Evolutionary conservation across 2,329 filamentous ascomycete species (phyloP).

Genomic region (Venturiaceae sp.): DNA sequence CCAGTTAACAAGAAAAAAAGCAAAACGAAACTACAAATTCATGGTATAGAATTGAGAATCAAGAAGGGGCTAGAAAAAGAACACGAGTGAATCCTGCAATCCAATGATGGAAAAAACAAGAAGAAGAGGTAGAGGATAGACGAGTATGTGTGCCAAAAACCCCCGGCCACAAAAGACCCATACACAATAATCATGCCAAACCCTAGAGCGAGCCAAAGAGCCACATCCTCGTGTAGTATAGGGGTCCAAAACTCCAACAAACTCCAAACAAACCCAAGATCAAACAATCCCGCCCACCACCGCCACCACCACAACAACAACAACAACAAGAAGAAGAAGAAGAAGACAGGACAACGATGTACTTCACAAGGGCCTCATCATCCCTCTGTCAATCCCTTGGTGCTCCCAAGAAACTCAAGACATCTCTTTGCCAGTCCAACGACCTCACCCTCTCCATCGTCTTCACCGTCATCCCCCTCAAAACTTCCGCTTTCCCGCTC

Average conservation of each 20-base stretch:
- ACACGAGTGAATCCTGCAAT: background rate
- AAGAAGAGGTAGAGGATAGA: background rate
- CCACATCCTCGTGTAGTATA: background rate
- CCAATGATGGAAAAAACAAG: background rate
- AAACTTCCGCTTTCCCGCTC: constrained; percentile 63
- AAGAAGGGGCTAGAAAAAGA: too few species aligned
- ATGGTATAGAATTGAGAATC: too few species aligned
- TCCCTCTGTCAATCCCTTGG: background rate
- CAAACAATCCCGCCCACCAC: background rate
- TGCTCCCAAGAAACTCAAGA: constrained; percentile 61
- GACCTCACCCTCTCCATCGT: constrained; percentile 55
- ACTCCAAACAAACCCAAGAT: background rate
- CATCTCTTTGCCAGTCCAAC: constrained; percentile 85
- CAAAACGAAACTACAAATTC: too few species aligned
- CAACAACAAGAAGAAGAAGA: too few species aligned
- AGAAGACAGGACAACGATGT: background rate
- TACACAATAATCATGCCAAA: background rate
- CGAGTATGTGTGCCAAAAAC: background rate
- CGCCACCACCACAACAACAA: background rate
- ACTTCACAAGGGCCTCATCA: background rate
- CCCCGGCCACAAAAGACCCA: background rate
- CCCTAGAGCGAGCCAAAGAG: background rate
- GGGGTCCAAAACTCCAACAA: background rate
- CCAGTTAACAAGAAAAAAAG: too few species aligned
- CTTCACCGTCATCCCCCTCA: constrained; percentile 3